Evolutionary conservation across 768 basidiomycete species (phyloP).

Genomic region (Strobilomyces echinocephalus): DNA sequence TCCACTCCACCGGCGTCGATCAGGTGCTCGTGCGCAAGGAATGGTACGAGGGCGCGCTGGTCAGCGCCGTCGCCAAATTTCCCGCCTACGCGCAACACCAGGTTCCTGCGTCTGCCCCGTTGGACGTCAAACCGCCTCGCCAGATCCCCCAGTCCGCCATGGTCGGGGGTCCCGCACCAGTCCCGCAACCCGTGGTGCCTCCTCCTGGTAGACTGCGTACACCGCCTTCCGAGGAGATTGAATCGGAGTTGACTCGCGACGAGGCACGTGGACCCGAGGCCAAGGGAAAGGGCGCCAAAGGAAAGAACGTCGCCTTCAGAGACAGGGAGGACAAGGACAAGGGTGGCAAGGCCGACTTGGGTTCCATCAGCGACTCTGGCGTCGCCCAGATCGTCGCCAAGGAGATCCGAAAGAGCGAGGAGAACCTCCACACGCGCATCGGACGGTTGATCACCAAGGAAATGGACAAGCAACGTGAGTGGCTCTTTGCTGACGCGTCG

Average conservation of each 20-base stretch:
- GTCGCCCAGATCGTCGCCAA: slow-evolving; percentile 59
- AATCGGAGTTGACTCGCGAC: slow-evolving; percentile 58
- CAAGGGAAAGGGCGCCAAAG: slow-evolving; percentile 46
- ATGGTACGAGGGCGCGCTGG: slow-evolving; percentile 59
- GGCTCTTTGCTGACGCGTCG: neutral
- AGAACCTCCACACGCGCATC: slow-evolving; percentile 69
- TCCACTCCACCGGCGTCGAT: slow-evolving; percentile 87
- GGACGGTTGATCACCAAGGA: slow-evolving; percentile 79
- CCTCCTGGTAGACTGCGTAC: slow-evolving; percentile 52
- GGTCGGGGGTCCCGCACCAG: slow-evolving; percentile 19
- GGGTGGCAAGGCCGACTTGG: slow-evolving; percentile 23
- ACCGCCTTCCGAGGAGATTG: slow-evolving; percentile 72
- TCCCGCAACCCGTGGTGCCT: slow-evolving; percentile 20
- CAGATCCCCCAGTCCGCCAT: slow-evolving; percentile 22
- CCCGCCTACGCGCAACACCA: slow-evolving; percentile 25
- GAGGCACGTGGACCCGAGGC: slow-evolving; percentile 49
- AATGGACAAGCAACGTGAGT: slow-evolving; percentile 85
- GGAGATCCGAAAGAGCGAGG: slow-evolving; percentile 82
- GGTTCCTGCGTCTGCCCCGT: slow-evolving; percentile 16
- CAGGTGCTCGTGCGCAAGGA: slow-evolving; percentile 83
- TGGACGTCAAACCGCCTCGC: slow-evolving; percentile 22
- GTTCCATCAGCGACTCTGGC: slow-evolving; percentile 45
- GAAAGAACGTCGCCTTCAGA: slow-evolving; percentile 61
- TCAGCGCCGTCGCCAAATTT: slow-evolving; percentile 54
- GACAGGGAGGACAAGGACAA: slow-evolving; percentile 47